Base-by-base conservation (phyloP, 257 asterid genomes). In the Echites panduratus region DNA sequence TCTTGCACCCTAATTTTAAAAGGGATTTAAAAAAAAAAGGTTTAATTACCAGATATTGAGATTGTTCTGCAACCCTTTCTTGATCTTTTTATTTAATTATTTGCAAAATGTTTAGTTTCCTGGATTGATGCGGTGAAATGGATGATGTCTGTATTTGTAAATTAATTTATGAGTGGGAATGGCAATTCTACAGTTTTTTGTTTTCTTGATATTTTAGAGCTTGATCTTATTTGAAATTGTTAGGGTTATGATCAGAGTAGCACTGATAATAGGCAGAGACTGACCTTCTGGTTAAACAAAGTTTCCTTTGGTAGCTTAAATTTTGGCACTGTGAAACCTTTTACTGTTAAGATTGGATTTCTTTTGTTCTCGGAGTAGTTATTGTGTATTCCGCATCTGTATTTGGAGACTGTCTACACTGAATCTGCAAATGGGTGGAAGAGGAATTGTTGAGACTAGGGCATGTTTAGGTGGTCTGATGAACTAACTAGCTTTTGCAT, bases 221-320 rank as follows among this genome's bases (percentile, higher is more conserved):
- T 83, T 80, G 88, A 79, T 84, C 85, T 65, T 70, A 70, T 74
- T 13, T 68, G 45, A 20, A 58, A 74, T 45, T 59, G 22, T 62
- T n/a, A 66, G 68, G 81, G 62, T 74, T 72, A 44, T 75, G 74
- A 71, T 78, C 79, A 76, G 79, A 62, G 50, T 74, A 76, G 69
- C 69, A 16, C 67, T 2, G 68, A 74, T 69, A 57, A 52, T 44
- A 64, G 56, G 66, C 66, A 44, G 62, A 32, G 66, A 65, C 41
- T 44, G 64, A 61, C 53, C 40, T 35, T 20, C 22, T 61, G 73
- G 57, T 65, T 48, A 44, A 9, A 24, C 62, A 27, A 70, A 79
- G 68, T 48, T 67, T 73, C 63, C 0, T 49, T 66, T 70, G 73
- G 79, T 74, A 71, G 74, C 35, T 73, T 68, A 75, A 70, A 48